Evolutionary conservation across 331 rosid genomes (phyloP).

Genomic region (Pyracantha coccinea): DNA sequence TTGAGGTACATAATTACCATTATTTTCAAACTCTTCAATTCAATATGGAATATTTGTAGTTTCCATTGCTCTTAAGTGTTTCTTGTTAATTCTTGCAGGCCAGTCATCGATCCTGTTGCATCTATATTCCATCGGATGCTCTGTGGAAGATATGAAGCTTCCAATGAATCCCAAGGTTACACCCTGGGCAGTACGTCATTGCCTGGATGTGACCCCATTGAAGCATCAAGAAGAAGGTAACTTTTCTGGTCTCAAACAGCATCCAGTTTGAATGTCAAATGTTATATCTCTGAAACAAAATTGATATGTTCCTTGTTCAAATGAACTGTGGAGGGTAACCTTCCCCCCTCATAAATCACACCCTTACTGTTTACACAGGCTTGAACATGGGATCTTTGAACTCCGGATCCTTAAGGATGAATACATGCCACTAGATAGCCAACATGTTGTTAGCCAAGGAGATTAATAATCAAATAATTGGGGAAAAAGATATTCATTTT

Average conservation of each 20-base stretch:
- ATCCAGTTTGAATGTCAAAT: background rate
- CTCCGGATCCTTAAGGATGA: background rate
- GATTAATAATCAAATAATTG: background rate
- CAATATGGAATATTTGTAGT: background rate
- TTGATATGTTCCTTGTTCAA: background rate
- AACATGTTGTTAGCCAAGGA: background rate
- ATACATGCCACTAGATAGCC: background rate
- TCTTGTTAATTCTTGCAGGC: conserved; percentile 36
- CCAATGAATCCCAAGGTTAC: conserved; percentile 38
- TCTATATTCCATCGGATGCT: conserved; percentile 77
- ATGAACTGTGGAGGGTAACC: background rate
- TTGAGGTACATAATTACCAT: conserved; percentile 36
- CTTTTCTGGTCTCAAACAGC: conserved; percentile 10
- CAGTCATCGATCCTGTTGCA: conserved; percentile 77
- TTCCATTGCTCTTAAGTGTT: conserved; percentile 1
- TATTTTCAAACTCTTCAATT: background rate
- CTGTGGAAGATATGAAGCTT: conserved; percentile 68
- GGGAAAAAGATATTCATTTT: conserved; percentile 7
- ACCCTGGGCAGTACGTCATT: conserved; percentile 47
- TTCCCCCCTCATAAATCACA: background rate
- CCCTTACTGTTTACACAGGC: background rate
- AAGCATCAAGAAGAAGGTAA: conserved; percentile 89
- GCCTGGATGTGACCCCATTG: conserved; percentile 93
- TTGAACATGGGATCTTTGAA: background rate
- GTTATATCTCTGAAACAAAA: background rate